phyloP scores from a whole-genome alignment of 345 rosid genomes.

The Dovyalis caffra region DNA sequence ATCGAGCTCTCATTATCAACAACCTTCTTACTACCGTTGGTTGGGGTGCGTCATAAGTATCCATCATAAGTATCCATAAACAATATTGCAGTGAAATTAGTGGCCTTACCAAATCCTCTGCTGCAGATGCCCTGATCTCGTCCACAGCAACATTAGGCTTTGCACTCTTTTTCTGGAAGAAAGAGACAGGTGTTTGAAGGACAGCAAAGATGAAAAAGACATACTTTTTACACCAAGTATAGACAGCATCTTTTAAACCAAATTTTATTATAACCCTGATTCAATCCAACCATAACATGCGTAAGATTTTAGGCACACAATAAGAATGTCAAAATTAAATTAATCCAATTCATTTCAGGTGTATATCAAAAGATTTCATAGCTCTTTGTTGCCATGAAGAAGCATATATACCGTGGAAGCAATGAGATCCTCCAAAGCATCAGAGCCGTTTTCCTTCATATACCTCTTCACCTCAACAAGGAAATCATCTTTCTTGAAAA shows the following conservation, averaged over 20 bases:
- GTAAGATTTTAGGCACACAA: background rate
- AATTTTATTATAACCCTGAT: background rate
- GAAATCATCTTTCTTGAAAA: constrained; percentile 10
- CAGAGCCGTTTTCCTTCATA: constrained; percentile 14
- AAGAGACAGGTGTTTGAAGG: too few relatives aligned
- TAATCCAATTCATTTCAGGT: background rate
- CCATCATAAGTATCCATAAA: too few relatives aligned
- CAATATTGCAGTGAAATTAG: background rate
- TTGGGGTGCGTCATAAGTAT: background rate
- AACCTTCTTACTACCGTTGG: background rate
- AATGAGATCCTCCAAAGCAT: constrained; percentile 25
- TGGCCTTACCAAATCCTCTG: background rate
- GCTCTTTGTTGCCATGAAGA: background rate
- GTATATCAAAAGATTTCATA: background rate
- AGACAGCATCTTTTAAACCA: background rate
- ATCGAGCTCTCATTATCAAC: background rate
- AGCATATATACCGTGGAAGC: constrained; percentile 14
- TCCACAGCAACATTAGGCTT: background rate
- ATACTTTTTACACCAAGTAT: background rate
- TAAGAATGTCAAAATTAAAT: background rate
- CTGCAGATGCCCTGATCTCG: background rate
- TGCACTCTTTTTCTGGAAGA: background rate
- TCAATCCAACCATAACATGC: background rate
- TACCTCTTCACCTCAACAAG: constrained; percentile 10
- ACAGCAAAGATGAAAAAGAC: background rate